Conservation (phyloP, 2,329 filamentous ascomycete species). For the Lachnellula subtilissima region DNA sequence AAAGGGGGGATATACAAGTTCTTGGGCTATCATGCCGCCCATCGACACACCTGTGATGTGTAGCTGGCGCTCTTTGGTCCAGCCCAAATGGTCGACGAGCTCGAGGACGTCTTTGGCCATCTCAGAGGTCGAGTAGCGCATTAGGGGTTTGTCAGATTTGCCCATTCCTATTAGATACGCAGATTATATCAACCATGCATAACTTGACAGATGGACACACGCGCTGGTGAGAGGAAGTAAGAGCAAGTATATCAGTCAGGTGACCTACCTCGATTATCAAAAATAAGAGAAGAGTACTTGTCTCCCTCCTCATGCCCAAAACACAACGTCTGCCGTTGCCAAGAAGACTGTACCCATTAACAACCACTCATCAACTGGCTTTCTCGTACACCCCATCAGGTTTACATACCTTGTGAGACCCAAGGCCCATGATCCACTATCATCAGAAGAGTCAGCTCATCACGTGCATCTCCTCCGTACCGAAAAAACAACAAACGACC, state of each 20-base stretch:
- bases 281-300: constrained; percentile 67
- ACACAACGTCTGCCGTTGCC: constrained; percentile 79
- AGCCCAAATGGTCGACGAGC: constrained; percentile 63
- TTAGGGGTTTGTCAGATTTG: constrained; percentile 68
- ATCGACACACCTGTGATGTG: constrained; percentile 77
- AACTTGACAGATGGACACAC: too few species aligned
- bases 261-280: constrained; percentile 67
- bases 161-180: constrained; percentile 53
- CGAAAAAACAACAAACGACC: too few species aligned
- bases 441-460: constrained; percentile 7
- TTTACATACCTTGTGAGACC: constrained; percentile 46
- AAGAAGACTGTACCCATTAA: constrained; percentile 46
- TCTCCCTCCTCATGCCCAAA: constrained; percentile 69
- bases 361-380: background rate
- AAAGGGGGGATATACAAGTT: constrained; percentile 46
- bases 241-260: background rate
- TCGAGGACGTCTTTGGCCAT: constrained; percentile 80
- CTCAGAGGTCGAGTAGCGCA: constrained; percentile 74
- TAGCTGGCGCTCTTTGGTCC: constrained; percentile 53
- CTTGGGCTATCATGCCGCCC: constrained; percentile 90
- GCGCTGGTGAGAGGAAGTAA: background rate
- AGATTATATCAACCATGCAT: too few species aligned
- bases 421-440: constrained; percentile 78
- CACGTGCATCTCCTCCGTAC: too few species aligned
- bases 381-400: background rate